A percentile compares a stretch with the other conserved stretches of the same genome.
These are phyloP conservation scores for Oidium heveae DNA, from an alignment of 2,329 filamentous ascomycete genomes.

Conservation along the genomic window DNA sequence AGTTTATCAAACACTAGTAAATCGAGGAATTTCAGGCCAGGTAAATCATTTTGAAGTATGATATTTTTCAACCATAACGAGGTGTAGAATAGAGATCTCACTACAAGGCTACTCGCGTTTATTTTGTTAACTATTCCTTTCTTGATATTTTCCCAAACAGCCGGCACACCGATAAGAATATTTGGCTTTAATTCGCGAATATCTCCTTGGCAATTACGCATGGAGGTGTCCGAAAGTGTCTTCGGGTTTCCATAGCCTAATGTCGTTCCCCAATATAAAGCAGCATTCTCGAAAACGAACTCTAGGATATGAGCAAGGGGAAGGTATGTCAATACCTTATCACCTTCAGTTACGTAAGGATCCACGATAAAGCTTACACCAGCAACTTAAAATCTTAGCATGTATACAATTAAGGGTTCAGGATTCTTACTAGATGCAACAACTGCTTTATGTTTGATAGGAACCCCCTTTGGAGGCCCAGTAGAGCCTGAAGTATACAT, in stretches of 20 bases:
- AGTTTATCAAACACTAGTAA: conserved; percentile 76
- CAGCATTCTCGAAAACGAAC: conserved; percentile 82
- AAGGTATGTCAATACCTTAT: conserved; percentile 70
- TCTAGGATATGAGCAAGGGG: conserved; percentile 92
- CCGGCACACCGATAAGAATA: conserved; percentile 78
- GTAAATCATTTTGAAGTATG: conserved; percentile 31
- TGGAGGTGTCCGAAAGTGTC: conserved; percentile 64
- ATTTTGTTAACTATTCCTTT: conserved; percentile 62
- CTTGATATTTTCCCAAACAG: conserved; percentile 91
- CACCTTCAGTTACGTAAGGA: conserved; percentile 49
- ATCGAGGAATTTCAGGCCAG: conserved; percentile 48
- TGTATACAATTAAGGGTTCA: not conserved
- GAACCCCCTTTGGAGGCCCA: conserved; percentile 71
- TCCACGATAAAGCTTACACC: conserved; percentile 60
- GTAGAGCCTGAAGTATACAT: conserved; percentile 81
- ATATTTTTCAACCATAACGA: conserved; percentile 33
- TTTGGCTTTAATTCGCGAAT: conserved; percentile 81
- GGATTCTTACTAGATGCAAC: conserved; percentile 48
- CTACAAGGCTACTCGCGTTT: conserved; percentile 40
- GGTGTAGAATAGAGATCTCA: conserved; percentile 54
- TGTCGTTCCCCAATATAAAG: conserved; percentile 68
- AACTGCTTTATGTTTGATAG: conserved; percentile 61
- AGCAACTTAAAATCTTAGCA: conserved; percentile 27
- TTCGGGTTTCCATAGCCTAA: conserved; percentile 84
- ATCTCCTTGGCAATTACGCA: conserved; percentile 77